Base-by-base conservation (phyloP, 345 rosid genomes). In the Linum lewisii region DNA sequence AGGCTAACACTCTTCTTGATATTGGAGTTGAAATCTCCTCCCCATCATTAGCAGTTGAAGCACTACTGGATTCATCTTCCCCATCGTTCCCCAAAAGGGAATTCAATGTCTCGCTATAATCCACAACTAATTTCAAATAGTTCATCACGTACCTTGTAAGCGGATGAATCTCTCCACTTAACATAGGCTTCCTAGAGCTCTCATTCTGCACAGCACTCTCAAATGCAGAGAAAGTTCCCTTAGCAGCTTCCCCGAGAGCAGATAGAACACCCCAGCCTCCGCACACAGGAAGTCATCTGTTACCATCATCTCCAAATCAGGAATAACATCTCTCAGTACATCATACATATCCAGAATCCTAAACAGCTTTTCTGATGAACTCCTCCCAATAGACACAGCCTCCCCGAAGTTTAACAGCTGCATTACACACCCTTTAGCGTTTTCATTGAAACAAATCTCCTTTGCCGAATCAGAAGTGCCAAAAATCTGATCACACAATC, bases 311-410 rank as follows among this genome's bases (percentile, higher is more conserved):
- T 77, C 76, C 67, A 93, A 67, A 26, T 77, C 68, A 0, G 80
- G 81, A 45, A 84, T 69, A 24, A 76, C 90, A 71, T 78, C 85
- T 4, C 74, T 73, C 69, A 93, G 66, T 0, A 83, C 95, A 55
- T 89, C 99, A 70, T 87, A 87, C 99, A 93, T 93, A 45, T 93
- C 97, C 66, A 93, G 64, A 67, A 93, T 89, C 79, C 99, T 82
- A 66, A 89, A 93, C 68, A 93, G 73, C 82, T 89, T 93, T 82
- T 93, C 99, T 0, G 99, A 74, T 0, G 97, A 93, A 68, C 96
- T 81, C 61, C 67, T 81, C 13, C 84, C 90, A 20, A 93, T 89
- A 0, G 92, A 75, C 62, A 93, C 97, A 20, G 97, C 99, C 77
- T 87, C 96, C 1, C 88, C 96, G 24, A 93, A 93, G 72, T 84